Evolutionary conservation across 1,139 yeast species (phyloP), one percentile per base, ranked within the genome.

Genomic region (Scheffersomyces stambukii): DNA sequence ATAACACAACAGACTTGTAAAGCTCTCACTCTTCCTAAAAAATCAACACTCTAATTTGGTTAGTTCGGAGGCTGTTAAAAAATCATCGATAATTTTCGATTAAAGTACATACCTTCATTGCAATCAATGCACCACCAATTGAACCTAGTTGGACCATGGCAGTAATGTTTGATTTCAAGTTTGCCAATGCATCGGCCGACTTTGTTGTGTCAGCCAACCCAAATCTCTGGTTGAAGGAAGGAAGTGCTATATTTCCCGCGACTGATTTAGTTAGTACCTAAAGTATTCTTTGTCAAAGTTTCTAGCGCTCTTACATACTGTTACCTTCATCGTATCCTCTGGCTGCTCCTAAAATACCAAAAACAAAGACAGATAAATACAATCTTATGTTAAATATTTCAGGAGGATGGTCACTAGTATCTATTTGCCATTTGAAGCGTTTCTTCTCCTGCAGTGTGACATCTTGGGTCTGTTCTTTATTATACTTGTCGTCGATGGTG

Each of bases 111-210:
- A n/a, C n/a, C n/a, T 39, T 39, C 32, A 38, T 30, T 3, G 81
- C 77, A 19, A 75, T 34, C 8, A 75, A 32, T 13, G 76, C 60
- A 14, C 83, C 83, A 22, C 70, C 79, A 34, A 76, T 67, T 16
- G 77, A 67, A 3, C 82, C 82, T 25, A 77, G 50, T 43, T 74
- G 79, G 4, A 76, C 82, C 81, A 77, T 76, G 6, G 80, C 60
- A 2, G 75, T 69, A 41, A 76, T 74, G 43, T 73, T 75, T 6
- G 80, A 73, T 38, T 64, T 67, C 39, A 66, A 46, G 36, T 69
- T 58, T 9, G 79, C 78, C 11, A 67, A 25, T n/a, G 59, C 44
- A 27, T 50, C 40, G 2, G 40, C 56, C 3, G 64, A 32, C 38
- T 64, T 69, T 18, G 46, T 42, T 4, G 53, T 45, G 40, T 72